Evolutionary conservation across 345 rosid species (phyloP), one percentile per base, ranked within the genome.

Genomic region (Ceriops zippeliana): DNA sequence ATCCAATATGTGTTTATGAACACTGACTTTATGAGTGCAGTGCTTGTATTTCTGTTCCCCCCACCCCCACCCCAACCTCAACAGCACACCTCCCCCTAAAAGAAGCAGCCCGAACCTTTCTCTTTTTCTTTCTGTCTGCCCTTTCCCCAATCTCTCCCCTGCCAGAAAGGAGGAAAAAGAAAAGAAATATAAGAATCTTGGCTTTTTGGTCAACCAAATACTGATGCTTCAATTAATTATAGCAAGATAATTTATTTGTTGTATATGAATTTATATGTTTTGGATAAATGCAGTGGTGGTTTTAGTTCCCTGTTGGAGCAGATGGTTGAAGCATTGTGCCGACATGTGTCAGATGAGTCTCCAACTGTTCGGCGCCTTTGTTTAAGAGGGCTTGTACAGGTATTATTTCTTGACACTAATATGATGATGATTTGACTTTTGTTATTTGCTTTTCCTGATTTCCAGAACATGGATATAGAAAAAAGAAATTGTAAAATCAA

Each of bases 261-360:
- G 28, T 16, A 58, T 53, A 16, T 72, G 34, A 35, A 58, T 37
- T 63, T 21, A 62, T 70, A 21, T 27, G 20, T 53, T 66, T 61
- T 77, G 64, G 63, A 73, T 76, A 53, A 8, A 27, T 81, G 82
- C 87, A 90, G 98, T 80, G 86, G 86, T 38, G 96, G 89, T 22
- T 83, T 76, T 77, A 79, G 68, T 78, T 84, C 98, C 61, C 77
- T 88, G 5, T 81, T 93, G 85, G 97, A 93, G 80, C 84, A 90
- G 77, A 93, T 93, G 97, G 98, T 90, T 65, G 97, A 90, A 80
- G 88, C 87, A 58, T 80, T 93, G 67, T 93, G 98, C 76, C 80
- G 95, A 65, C 92, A 90, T 83, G 96, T 88, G 19, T 93, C 98
- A 64, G 98, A 93, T 79, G 98, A 89, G 74, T 91, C 97, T 78